Base-by-base conservation (phyloP, 2,329 filamentous ascomycete species). In the Aureobasidium sp. region DNA sequence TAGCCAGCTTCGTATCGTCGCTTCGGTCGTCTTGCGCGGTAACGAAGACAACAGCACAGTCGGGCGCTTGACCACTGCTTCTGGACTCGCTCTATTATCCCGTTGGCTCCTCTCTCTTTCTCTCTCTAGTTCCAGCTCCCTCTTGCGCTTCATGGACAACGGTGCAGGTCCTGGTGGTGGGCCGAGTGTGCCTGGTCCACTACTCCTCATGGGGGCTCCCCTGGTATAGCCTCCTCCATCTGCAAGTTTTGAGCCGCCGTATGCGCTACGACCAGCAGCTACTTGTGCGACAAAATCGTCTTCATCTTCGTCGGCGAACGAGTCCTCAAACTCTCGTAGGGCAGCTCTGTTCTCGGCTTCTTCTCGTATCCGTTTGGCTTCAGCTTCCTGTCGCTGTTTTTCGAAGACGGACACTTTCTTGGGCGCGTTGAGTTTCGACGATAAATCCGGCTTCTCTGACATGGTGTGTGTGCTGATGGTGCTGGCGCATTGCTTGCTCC, bases 381-480 rank as follows among this genome's bases (percentile, higher is more conserved):
- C 91, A 61, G 89, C 90, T 72, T 96, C 91, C 63, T 90, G 90
- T 73, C 89, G 91, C 73, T 95, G 89, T 68, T 87, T 87, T 76
- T 96, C 92, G 72, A 95, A 96, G 30, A 88, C 82, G 25, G 91
- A 95, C 72, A 94, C 90, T 75, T 92, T 94, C 64, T 86, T 82
- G 0, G 90, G 85, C 53, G 90, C 90, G 61, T 69, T 66, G 55
- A 94, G 85, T 75, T 95, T 96, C n/a, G 45, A 42, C 10, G 57
- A 51, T 9, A 60, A 5, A 25, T 60, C 57, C 44, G 55, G 44
- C 57, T 60, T 60, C 47, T 60, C 57, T 39, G 57, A 51, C 57
- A 59, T 59, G 55, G 32, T 36, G 32, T 44, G 11, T 41, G 32
- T 48, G 34, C 2, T 32, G n/a, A 14, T 21, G 9, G 2, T 41